Conservation (phyloP, 1,284 basidiomycete genomes). For the Pterulicium gracile region DNA sequence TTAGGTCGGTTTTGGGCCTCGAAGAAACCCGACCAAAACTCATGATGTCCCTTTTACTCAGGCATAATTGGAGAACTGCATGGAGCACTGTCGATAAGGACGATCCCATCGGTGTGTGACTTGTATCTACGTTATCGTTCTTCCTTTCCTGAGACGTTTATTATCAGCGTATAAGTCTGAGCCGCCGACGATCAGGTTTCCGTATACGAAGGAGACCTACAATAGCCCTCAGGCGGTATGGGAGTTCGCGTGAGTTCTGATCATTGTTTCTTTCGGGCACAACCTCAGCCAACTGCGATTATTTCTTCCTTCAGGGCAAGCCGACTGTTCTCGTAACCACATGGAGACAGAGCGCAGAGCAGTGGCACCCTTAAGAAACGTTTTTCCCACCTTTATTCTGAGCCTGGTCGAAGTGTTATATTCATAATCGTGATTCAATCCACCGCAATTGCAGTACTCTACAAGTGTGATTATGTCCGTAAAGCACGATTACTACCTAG, state of each 20-base stretch:
- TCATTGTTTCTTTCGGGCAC: too few relatives aligned
- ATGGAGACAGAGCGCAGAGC: too few relatives aligned
- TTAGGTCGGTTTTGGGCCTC: constrained; percentile 24
- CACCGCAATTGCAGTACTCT: too few relatives aligned
- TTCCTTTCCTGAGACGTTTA: constrained; percentile 2
- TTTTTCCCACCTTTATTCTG: too few relatives aligned
- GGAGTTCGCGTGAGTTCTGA: constrained; percentile 43
- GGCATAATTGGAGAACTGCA: constrained; percentile 48
- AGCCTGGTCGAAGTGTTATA: too few relatives aligned
- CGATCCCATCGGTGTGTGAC: constrained; percentile 28
- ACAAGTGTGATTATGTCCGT: too few relatives aligned
- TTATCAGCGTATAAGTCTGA: constrained; percentile 15
- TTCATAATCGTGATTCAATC: too few relatives aligned
- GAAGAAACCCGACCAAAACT: neutral
- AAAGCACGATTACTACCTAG: too few relatives aligned
- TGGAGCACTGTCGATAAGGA: constrained; percentile 35
- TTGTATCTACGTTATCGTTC: neutral
- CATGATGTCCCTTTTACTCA: constrained; percentile 8
- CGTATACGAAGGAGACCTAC: constrained; percentile 52
- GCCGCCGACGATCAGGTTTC: constrained; percentile 35
- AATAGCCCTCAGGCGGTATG: constrained; percentile 53
- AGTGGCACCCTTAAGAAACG: too few relatives aligned
- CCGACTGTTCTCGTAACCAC: too few relatives aligned
- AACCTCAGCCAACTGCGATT: too few relatives aligned
- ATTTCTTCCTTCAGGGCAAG: too few relatives aligned